phyloP scores from a whole-genome alignment of 345 rosid genomes.

The Euphorbia tirucalli region DNA sequence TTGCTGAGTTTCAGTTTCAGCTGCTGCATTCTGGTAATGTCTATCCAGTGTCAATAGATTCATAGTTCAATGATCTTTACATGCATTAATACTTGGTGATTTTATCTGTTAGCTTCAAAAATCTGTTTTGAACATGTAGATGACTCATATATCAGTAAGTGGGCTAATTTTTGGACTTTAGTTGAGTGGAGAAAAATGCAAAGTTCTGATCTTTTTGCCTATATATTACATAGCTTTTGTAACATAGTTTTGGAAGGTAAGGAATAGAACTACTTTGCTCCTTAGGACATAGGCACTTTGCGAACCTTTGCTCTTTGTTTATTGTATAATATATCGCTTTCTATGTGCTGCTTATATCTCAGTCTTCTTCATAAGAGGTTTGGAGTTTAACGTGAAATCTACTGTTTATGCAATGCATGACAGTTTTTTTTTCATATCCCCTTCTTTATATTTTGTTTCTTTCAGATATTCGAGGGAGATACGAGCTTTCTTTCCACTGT shows the following conservation, averaged over 20 bases:
- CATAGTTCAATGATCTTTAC: neutral
- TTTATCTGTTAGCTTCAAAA: conserved; percentile 1
- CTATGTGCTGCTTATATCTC: neutral
- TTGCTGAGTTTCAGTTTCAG: conserved; percentile 75
- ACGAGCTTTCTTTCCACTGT: conserved; percentile 48
- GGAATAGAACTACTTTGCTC: neutral
- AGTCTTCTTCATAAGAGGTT: neutral
- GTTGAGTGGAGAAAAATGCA: neutral
- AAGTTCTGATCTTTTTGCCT: neutral
- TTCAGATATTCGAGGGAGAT: conserved; percentile 70
- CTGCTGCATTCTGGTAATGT: conserved; percentile 78
- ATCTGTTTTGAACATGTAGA: conserved; percentile 1
- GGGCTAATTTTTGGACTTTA: neutral
- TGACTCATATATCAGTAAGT: neutral
- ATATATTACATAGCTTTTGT: neutral
- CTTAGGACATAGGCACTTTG: neutral
- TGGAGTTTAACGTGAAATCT: neutral
- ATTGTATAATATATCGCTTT: neutral
- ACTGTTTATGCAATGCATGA: neutral
- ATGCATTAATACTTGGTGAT: neutral
- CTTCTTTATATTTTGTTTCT: conserved; percentile 6
- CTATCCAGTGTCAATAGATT: neutral
- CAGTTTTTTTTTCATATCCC: neutral
- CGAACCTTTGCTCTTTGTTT: neutral
- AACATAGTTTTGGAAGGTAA: neutral